Evolutionary conservation across 306 rosid genomes (phyloP), one percentile per base, ranked within the genome.

Genomic region (Myrica gale): DNA sequence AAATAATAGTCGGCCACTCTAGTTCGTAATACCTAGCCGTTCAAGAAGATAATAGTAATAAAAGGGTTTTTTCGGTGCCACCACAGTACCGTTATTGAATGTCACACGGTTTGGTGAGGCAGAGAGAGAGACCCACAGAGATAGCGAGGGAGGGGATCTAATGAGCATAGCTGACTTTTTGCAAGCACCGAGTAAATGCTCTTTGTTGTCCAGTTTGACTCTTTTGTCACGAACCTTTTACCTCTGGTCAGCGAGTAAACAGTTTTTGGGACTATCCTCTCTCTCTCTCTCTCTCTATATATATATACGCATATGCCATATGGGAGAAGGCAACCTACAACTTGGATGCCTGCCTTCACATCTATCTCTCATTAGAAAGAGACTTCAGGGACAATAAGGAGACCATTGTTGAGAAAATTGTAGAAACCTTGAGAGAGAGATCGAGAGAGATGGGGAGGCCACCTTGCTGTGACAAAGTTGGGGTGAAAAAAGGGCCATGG

Each of bases 401-500:
- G 50, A 63, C 11, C 1, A 46, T 21, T 46, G 73, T 46, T 69
- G 56, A 48, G 9, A 48, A 47, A 39, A 63, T 65, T 13, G 16
- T 47, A 21, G 39, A 69, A 32, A 7, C 21, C 72, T 5, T 21
- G 51, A 56, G 74, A 57, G 68, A 63, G 55, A 61, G n/a, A 20
- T n/a, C 10, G 68, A 58, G 61, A 68, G 68, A 77, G 41, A 94
- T 94, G 98, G 98, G 97, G 70, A 91, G 97, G 23, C 89, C 95
- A 61, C 98, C 98, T 45, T 91, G 95, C 82, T 90, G 92, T 82
- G 96, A 92, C 51, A 92, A 92, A 83, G 63, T 78, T 68, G 95
- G 90, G 2, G 74, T 90, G n/a, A 94, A 94, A 85, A 94, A 94
- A 78, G 98, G 98, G 7, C 96, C 98, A n/a, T 94, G 98, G 98